phyloP scores from a whole-genome alignment of 768 basidiomycete species.

The Tylopilus cervinicoccineus region DNA sequence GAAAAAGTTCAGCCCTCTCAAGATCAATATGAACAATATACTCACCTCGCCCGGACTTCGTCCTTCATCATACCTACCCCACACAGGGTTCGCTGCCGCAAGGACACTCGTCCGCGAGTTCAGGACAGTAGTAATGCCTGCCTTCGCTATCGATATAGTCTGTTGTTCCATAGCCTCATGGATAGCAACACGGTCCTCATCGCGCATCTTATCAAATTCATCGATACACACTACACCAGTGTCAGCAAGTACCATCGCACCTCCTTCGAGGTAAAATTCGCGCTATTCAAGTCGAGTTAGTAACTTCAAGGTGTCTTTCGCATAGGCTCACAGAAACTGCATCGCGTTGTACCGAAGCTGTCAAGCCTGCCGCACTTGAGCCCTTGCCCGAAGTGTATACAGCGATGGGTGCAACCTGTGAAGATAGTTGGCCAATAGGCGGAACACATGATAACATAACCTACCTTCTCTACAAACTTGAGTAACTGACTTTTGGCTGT shows the following conservation, averaged over 20 bases:
- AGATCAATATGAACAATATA: background rate
- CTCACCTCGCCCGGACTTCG: constrained; percentile 89
- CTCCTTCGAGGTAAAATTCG: constrained; percentile 98
- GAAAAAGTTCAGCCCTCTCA: background rate
- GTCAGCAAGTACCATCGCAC: constrained; percentile 98
- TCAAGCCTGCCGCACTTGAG: constrained; percentile 96
- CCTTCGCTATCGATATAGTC: constrained; percentile 98
- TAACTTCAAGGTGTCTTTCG: background rate
- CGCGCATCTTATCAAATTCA: constrained; percentile 99
- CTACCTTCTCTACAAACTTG: constrained; percentile 95
- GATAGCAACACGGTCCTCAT: constrained; percentile 97
- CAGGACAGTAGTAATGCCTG: constrained; percentile 95
- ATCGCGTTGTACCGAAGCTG: constrained; percentile 95
- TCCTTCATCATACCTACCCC: constrained; percentile 96
- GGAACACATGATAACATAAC: background rate
- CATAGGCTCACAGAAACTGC: constrained; percentile 66
- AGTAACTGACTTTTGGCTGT: constrained; percentile 97
- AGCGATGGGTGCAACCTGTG: constrained; percentile 90
- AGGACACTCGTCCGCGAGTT: constrained; percentile 95
- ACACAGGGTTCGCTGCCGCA: constrained; percentile 97
- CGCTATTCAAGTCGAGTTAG: constrained; percentile 47
- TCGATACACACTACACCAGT: constrained; percentile 99
- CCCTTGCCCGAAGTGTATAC: constrained; percentile 99
- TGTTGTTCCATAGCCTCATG: constrained; percentile 99
- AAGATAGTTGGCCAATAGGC: constrained; percentile 1